A percentile compares a stretch with the other conserved stretches of the same genome.
These are phyloP conservation scores for Priceomyces medius DNA, from an alignment of 805 yeast species.

Conservation along the genomic window DNA sequence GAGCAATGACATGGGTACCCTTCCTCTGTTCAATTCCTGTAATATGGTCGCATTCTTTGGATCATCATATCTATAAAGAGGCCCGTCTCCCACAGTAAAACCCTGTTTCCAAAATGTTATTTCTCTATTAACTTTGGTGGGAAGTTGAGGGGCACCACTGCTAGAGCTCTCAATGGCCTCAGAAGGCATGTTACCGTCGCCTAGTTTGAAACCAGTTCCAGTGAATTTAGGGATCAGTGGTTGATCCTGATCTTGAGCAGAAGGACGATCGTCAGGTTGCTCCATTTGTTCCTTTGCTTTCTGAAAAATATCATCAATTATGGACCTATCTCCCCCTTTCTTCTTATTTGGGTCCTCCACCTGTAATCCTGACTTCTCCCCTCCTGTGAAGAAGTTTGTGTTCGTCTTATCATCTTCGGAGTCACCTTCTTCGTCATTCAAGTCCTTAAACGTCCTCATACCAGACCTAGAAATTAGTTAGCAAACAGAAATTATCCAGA, in stretches of 20 bases:
- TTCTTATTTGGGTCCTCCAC: conserved; percentile 69
- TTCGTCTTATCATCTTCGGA: conserved; percentile 56
- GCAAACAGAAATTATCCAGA: not conserved
- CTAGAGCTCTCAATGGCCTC: conserved; percentile 34
- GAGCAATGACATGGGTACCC: conserved; percentile 83
- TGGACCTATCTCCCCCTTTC: conserved; percentile 39
- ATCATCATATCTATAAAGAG: conserved; percentile 83
- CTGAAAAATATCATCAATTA: conserved; percentile 67
- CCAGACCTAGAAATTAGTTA: conserved; percentile 18
- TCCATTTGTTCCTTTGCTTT: conserved; percentile 53
- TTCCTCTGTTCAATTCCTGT: conserved; percentile 79
- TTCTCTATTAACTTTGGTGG: conserved; percentile 64
- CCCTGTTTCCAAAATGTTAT: conserved; percentile 97
- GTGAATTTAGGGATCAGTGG: conserved; percentile 31
- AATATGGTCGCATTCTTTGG: conserved; percentile 80
- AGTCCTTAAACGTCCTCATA: conserved; percentile 39
- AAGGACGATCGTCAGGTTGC: conserved; percentile 35
- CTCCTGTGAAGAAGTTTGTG: conserved; percentile 62
- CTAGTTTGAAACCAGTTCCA: conserved; percentile 55
- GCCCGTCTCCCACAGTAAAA: conserved; percentile 91
- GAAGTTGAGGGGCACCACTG: conserved; percentile 19
- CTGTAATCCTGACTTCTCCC: conserved; percentile 74
- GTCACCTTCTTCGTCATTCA: conserved; percentile 41
- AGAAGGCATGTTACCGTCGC: conserved; percentile 44
- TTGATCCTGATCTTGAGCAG: conserved; percentile 27